Evolutionary conservation across 2,329 filamentous ascomycete species (phyloP).

Genomic region (Penicillium hesseltinei): DNA sequence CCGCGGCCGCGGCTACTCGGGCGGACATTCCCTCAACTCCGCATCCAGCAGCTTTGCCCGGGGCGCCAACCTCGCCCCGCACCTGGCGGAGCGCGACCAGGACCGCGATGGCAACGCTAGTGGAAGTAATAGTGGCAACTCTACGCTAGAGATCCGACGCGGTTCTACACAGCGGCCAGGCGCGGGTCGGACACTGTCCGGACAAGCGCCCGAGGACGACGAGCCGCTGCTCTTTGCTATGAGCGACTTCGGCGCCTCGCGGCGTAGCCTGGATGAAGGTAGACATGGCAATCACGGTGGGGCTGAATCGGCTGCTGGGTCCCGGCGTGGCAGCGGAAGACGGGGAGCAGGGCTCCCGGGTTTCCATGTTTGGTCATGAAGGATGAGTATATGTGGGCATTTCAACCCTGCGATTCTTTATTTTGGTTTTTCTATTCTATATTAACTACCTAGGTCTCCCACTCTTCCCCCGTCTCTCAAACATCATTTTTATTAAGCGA

Average conservation of each 20-base stretch:
- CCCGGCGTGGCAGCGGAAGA: constrained; percentile 37
- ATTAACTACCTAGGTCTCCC: not conserved
- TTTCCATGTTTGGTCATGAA: constrained; percentile 36
- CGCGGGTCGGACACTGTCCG: constrained; percentile 31
- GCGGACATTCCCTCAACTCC: constrained; percentile 40
- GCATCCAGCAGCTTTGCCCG: constrained; percentile 42
- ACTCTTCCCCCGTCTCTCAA: not conserved
- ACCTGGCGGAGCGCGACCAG: constrained; percentile 36
- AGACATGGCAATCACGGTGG: constrained; percentile 33
- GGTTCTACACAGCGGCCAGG: constrained; percentile 36
- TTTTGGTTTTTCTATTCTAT: constrained; percentile 1
- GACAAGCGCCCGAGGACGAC: constrained; percentile 40
- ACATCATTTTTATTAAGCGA: not conserved
- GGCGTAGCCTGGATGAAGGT: constrained; percentile 45
- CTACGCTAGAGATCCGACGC: constrained; percentile 36
- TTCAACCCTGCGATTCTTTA: not conserved
- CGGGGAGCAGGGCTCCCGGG: constrained; percentile 34
- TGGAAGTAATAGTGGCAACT: constrained; percentile 42
- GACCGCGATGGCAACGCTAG: constrained; percentile 41
- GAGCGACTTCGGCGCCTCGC: constrained; percentile 46
- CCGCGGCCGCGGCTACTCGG: constrained; percentile 40
- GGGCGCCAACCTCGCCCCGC: constrained; percentile 32
- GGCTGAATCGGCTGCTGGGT: constrained; percentile 29
- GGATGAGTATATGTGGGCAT: not conserved
- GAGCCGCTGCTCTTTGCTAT: constrained; percentile 48